phyloP scores from a whole-genome alignment of 2,329 filamentous ascomycete genomes.

The Pseudonectria foliicola region DNA sequence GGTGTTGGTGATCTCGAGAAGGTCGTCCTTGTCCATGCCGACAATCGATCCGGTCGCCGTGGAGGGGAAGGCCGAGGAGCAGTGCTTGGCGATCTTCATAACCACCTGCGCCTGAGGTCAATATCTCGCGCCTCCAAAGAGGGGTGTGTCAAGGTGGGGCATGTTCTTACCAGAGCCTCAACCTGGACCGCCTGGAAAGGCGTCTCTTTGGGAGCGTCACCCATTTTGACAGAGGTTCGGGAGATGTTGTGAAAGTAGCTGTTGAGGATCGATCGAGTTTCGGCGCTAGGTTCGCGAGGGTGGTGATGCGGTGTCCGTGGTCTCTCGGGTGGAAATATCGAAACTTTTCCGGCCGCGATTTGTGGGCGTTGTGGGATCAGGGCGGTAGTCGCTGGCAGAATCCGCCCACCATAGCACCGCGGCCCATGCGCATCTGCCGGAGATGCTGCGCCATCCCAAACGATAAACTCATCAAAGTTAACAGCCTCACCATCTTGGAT shows the following conservation, averaged over 20 bases:
- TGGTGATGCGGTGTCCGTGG: constrained; percentile 20
- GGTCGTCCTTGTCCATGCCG: constrained; percentile 79
- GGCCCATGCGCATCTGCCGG: not conserved
- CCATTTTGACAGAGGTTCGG: constrained; percentile 41
- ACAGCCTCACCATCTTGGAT: too few relatives aligned
- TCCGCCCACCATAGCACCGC: not conserved
- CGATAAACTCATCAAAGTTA: not conserved
- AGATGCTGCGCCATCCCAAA: not conserved
- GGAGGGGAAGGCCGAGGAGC: constrained; percentile 79
- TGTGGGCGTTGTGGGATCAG: constrained; percentile 38
- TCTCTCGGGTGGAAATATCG: constrained; percentile 32
- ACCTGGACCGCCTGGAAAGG: constrained; percentile 85
- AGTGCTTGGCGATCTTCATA: constrained; percentile 98
- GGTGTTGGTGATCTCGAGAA: constrained; percentile 86
- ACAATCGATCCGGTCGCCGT: constrained; percentile 85
- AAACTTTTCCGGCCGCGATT: constrained; percentile 36
- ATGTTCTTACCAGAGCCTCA: constrained; percentile 73
- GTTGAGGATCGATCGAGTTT: constrained; percentile 17
- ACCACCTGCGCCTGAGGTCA: constrained; percentile 56
- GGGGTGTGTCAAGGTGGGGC: constrained; percentile 29
- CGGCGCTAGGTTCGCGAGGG: constrained; percentile 20
- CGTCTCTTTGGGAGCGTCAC: constrained; percentile 55
- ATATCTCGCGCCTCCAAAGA: constrained; percentile 13
- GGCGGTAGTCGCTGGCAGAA: constrained; percentile 34
- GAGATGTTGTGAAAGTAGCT: constrained; percentile 16